Percentiles rank a stretch among this genome's conserved stretches.
Evolutionary conservation across 2,329 filamentous ascomycete species (phyloP).

Genomic region (Pseudogymnoascus sp.): DNA sequence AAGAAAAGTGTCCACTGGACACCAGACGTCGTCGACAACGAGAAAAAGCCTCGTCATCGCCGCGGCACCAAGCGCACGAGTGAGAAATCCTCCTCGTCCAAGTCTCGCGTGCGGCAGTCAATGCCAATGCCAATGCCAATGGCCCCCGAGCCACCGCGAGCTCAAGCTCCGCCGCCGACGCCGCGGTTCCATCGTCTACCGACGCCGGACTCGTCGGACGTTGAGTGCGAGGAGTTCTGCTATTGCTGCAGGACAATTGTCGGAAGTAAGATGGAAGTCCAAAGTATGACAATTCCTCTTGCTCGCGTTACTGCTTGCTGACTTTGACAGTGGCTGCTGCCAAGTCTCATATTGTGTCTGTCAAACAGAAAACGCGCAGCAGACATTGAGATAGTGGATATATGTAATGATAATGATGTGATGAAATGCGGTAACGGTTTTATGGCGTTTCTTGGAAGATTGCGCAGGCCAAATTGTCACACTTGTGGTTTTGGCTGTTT

Average conservation of each 20-base stretch:
- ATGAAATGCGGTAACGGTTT: not conserved
- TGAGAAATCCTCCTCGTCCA: not conserved
- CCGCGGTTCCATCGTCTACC: conserved; percentile 20
- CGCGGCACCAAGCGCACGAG: not conserved
- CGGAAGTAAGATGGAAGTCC: not conserved
- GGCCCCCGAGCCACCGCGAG: conserved; percentile 15
- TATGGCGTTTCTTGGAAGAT: not conserved
- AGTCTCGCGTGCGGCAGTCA: not conserved
- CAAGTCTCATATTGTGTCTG: conserved; percentile 15
- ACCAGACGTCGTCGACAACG: conserved; percentile 15
- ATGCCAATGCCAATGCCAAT: conserved; percentile 4
- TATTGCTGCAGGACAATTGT: conserved; percentile 6
- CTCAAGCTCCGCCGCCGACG: conserved; percentile 18
- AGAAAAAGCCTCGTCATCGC: conserved; percentile 8
- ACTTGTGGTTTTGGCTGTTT: conserved; percentile 2
- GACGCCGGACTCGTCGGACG: conserved; percentile 21
- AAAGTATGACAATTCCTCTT: not conserved
- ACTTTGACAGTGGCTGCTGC: conserved; percentile 18
- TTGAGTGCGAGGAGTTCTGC: conserved; percentile 15
- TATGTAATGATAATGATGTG: conserved; percentile 2
- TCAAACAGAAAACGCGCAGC: not conserved
- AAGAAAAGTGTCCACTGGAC: conserved; percentile 20
- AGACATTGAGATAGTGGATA: not conserved
- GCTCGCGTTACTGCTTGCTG: conserved; percentile 11
- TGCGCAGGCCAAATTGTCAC: not conserved